Percentiles rank a stretch among this genome's conserved stretches.
Conservation (phyloP, 2,329 filamentous ascomycete genomes). For the Penicillium sp. region DNA sequence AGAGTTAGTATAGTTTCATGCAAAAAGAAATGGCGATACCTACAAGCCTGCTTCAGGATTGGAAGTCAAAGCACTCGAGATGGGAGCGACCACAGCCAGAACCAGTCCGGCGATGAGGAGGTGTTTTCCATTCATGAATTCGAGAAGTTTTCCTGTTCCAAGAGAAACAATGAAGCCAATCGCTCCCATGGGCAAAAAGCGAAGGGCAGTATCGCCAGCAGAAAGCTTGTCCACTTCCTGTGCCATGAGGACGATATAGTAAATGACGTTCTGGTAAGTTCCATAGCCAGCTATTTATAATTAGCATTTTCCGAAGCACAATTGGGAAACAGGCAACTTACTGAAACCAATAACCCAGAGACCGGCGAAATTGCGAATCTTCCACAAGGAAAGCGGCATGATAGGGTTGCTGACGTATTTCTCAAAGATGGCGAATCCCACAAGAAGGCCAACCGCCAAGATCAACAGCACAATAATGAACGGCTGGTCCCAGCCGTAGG, state of each 20-base stretch:
- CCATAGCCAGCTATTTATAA: conserved; percentile 39
- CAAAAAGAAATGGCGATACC: conserved; percentile 7
- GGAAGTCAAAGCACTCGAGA: conserved; percentile 34
- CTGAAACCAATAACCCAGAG: conserved; percentile 49
- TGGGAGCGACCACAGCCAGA: conserved; percentile 40
- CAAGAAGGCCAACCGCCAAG: conserved; percentile 40
- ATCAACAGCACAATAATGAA: conserved; percentile 48
- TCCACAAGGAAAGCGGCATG: conserved; percentile 50
- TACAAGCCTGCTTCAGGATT: conserved; percentile 27
- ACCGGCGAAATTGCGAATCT: conserved; percentile 48
- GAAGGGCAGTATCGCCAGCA: conserved; percentile 41
- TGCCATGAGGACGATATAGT: conserved; percentile 46
- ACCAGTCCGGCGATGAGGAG: conserved; percentile 38
- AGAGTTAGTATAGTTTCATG: conserved; percentile 8
- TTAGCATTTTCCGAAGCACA: conserved; percentile 1
- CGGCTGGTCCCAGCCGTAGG: conserved; percentile 49
- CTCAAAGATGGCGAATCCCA: conserved; percentile 42
- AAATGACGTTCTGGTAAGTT: conserved; percentile 46
- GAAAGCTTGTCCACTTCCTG: conserved; percentile 43
- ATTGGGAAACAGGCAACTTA: conserved; percentile 14
- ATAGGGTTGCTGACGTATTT: conserved; percentile 48
- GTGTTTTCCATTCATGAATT: conserved; percentile 41
- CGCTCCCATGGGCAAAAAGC: conserved; percentile 45
- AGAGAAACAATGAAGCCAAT: conserved; percentile 42
- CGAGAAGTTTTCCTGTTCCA: conserved; percentile 38